Evolutionary conservation across 2,329 filamentous ascomycete species (phyloP).

Genomic region (Alternaria infectoria): DNA sequence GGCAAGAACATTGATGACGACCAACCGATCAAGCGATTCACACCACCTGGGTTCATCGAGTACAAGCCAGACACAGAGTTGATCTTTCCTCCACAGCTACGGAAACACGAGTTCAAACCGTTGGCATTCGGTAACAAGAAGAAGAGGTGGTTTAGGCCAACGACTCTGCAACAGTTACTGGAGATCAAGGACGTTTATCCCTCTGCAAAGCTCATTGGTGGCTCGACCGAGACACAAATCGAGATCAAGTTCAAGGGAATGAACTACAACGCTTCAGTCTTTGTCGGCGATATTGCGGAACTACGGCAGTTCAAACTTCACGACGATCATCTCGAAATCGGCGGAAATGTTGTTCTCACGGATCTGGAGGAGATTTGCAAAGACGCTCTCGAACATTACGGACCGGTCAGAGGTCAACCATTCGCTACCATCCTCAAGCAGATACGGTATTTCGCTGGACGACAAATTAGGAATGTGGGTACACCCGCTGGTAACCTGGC

Average conservation of each 20-base stretch:
- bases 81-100: conserved; percentile 87
- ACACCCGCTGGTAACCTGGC: conserved; percentile 93
- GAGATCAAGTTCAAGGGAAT: conserved; percentile 98
- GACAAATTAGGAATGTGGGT: conserved; percentile 97
- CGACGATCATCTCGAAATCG: conserved; percentile 85
- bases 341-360: conserved; percentile 89
- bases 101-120: conserved; percentile 80
- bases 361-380: conserved; percentile 87
- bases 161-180: conserved; percentile 83
- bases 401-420: conserved; percentile 72
- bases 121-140: conserved; percentile 92
- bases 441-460: conserved; percentile 89
- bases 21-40: conserved; percentile 68
- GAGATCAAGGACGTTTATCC: conserved; percentile 89
- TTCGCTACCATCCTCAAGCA: conserved; percentile 94
- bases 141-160: conserved; percentile 91
- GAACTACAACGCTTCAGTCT: conserved; percentile 88
- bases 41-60: conserved; percentile 88
- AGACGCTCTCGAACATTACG: conserved; percentile 80
- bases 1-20: conserved; percentile 50
- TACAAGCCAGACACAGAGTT: conserved; percentile 93
- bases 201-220: conserved; percentile 90
- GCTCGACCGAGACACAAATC: conserved; percentile 96
- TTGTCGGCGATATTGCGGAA: conserved; percentile 90
- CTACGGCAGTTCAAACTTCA: conserved; percentile 80